Base-by-base conservation (phyloP, 805 yeast species). In the Lipomyces sp. region DNA sequence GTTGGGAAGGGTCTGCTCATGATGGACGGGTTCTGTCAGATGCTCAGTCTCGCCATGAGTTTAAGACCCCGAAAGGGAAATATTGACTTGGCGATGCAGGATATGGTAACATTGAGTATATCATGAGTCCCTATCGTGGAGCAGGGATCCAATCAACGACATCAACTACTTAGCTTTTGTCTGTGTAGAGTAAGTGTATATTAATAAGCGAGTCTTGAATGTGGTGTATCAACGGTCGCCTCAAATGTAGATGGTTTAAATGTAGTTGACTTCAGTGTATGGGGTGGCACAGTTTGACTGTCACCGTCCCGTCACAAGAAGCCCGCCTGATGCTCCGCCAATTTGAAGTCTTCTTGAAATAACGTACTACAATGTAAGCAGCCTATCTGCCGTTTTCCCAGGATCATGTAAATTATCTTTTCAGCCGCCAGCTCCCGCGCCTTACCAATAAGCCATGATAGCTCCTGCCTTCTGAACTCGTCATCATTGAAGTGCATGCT, bases 211-310 rank as follows among this genome's bases (percentile, higher is more conserved):
- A 48, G 53, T 13, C 53, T 48, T 48, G 53, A 48, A 48, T 48
- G 53, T 48, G 2, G 29, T 48, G 53, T n/a, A 48, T 48, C 53
- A 48, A 48, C 53, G 29, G 53, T 13, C 53, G 29, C 53, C 53
- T 48, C 53, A 48, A 48, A 48, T 48, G 51, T 45, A 45, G 53
- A 48, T 48, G 53, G 53, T 48, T n/a, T 48, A 48, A n/a, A 18
- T 48, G 53, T n/a, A 48, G 53, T 48, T 48, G 53, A 48, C 53
- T 48, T 48, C 53, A 48, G 53, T 48, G 53, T 48, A 48, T 48
- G 53, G 53, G 53, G 53, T 48, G 53, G 15, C 29, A n/a, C 53
- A 24, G 32, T 50, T 18, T 50, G 24, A 50, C 54, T 50, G 54
- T 50, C 54, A 50, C 33, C 33, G 54, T 50, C 54, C 54, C 54